Evolutionary conservation across 2,329 filamentous ascomycete genomes (phyloP).

Genomic region (Monilinia fructigena): DNA sequence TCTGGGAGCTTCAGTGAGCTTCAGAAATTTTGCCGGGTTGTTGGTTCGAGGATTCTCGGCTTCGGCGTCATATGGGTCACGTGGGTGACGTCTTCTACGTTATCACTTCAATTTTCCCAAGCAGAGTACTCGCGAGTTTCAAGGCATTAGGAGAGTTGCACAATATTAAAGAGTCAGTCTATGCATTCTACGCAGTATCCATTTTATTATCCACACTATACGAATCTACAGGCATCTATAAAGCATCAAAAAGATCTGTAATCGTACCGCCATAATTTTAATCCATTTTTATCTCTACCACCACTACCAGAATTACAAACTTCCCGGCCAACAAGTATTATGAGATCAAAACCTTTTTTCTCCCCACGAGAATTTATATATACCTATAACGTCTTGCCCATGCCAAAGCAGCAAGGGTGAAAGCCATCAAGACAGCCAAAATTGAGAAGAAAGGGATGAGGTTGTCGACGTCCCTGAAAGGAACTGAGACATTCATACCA

Average conservation of each 20-base stretch:
- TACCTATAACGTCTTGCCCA: conserved; percentile 37
- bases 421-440: conserved; percentile 54
- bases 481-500: conserved; percentile 82
- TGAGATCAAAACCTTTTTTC: neutral
- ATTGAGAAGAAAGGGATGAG: conserved; percentile 62
- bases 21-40: conserved; percentile 6
- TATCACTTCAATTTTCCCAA: neutral
- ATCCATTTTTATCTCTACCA: neutral
- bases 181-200: neutral
- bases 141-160: neutral
- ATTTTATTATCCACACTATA: conserved; percentile 6
- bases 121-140: neutral
- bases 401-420: conserved; percentile 40
- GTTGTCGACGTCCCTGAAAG: conserved; percentile 51
- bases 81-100: neutral
- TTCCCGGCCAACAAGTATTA: neutral
- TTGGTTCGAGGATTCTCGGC: conserved; percentile 4
- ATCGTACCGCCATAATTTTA: neutral
- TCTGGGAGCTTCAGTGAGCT: neutral
- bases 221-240: conserved; percentile 12
- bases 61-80: conserved; percentile 11
- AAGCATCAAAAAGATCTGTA: conserved; percentile 12
- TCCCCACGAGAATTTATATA: conserved; percentile 29
- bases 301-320: neutral
- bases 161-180: neutral